Percentiles rank a stretch among this genome's conserved stretches.
Evolutionary conservation across 257 asterid genomes (phyloP).

Genomic region (Gardenia jasminoides): DNA sequence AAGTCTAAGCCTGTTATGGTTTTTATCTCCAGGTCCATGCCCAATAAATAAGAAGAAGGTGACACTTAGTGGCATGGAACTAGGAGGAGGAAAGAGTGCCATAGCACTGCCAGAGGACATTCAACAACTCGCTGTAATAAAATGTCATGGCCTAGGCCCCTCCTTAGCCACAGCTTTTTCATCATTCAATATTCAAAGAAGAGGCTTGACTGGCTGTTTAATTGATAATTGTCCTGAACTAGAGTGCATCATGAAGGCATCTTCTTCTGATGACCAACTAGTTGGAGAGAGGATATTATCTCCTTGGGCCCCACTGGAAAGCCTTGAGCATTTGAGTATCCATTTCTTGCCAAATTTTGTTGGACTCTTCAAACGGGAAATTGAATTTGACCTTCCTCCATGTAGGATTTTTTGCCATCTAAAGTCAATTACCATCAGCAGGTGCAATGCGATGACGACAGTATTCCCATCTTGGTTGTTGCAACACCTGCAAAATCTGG

Average conservation of each 20-base stretch:
- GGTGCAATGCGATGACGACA: conserved; percentile 10
- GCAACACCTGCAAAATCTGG: conserved; percentile 8
- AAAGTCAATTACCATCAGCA: background rate
- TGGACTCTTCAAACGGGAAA: background rate
- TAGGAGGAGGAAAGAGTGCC: conserved; percentile 10
- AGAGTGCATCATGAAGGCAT: conserved; percentile 15
- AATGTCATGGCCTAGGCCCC: conserved; percentile 5
- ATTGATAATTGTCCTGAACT: conserved; percentile 8
- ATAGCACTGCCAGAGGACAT: conserved; percentile 11
- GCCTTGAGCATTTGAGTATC: conserved; percentile 16
- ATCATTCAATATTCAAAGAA: background rate
- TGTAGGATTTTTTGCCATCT: conserved; percentile 16
- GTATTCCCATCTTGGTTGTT: conserved; percentile 4
- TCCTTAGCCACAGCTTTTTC: conserved; percentile 2
- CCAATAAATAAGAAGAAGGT: background rate
- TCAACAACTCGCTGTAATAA: background rate
- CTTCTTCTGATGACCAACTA: background rate
- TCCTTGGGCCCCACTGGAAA: background rate
- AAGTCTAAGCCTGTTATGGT: too few relatives aligned
- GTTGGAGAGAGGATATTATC: background rate
- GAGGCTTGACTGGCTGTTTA: background rate
- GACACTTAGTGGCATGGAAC: background rate
- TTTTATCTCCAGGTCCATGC: background rate
- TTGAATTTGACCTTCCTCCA: background rate
- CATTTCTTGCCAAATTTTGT: background rate